A percentile compares a stretch with the other conserved stretches of the same genome.
These are phyloP conservation scores for Talaromyces rugulosus DNA, from an alignment of 2,329 filamentous ascomycete species.

Conservation along the genomic window DNA sequence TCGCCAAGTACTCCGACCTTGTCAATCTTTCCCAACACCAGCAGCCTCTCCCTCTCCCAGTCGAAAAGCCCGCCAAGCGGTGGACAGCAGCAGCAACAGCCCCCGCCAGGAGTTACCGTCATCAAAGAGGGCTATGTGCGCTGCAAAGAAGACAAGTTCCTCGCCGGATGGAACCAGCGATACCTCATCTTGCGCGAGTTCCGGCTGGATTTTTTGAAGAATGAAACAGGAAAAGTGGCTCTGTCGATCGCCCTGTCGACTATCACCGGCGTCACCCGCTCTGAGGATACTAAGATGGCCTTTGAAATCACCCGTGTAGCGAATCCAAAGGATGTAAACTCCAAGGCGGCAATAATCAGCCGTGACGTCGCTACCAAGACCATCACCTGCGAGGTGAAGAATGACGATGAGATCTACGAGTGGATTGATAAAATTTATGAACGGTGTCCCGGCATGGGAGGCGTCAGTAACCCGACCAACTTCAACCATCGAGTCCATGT, in stretches of 20 bases:
- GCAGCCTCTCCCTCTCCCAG: conserved; percentile 65
- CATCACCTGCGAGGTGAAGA: conserved; percentile 88
- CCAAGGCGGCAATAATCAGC: conserved; percentile 67
- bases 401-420: conserved; percentile 93
- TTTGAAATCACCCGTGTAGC: conserved; percentile 82
- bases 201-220: conserved; percentile 91
- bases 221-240: conserved; percentile 80
- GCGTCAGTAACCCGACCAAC: conserved; percentile 97
- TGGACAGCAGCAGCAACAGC: conserved; percentile 39
- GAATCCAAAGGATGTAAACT: conserved; percentile 56
- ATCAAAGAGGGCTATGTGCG: conserved; percentile 61
- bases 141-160: conserved; percentile 74
- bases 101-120: conserved; percentile 55
- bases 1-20: conserved; percentile 63
- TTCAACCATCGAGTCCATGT: conserved; percentile 97
- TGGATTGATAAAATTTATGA: conserved; percentile 99
- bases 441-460: conserved; percentile 93
- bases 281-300: conserved; percentile 85
- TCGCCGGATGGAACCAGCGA: conserved; percentile 84
- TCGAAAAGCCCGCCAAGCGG: conserved; percentile 56
- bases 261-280: conserved; percentile 83
- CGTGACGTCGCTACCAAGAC: conserved; percentile 78
- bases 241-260: conserved; percentile 81
- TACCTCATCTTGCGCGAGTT: conserved; percentile 90
- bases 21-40: conserved; percentile 63